Conservation (phyloP, 2,329 filamentous ascomycete genomes). For the Colletotrichum echinochloae region DNA sequence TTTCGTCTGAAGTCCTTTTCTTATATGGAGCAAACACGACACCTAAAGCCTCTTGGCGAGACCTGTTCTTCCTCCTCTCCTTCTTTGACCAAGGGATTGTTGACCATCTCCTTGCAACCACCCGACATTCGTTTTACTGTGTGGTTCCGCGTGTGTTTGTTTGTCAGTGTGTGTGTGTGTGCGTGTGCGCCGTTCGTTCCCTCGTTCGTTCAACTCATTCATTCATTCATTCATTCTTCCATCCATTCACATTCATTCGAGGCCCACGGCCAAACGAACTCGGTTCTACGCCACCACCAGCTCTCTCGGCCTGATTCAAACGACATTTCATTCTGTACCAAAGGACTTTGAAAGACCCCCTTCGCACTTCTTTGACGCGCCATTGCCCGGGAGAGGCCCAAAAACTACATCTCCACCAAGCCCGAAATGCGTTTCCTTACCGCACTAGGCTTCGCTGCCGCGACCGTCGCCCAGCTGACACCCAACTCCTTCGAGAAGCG, state of each 20-base stretch:
- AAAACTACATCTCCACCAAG: background rate
- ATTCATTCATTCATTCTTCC: constrained; percentile 37
- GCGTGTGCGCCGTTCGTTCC: constrained; percentile 26
- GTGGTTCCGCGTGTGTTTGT: background rate
- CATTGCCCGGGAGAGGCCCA: too few species aligned
- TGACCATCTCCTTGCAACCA: constrained; percentile 37
- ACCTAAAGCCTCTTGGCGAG: background rate
- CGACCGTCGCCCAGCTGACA: constrained; percentile 41
- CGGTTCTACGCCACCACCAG: background rate
- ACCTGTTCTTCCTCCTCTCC: constrained; percentile 7
- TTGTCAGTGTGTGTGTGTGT: background rate
- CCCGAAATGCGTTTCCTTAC: constrained; percentile 23
- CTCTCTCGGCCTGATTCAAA: background rate
- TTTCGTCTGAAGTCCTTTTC: constrained; percentile 17
- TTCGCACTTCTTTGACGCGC: too few species aligned
- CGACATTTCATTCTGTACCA: constrained; percentile 26
- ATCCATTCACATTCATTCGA: constrained; percentile 34
- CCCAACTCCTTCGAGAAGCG: constrained; percentile 47
- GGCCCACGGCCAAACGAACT: constrained; percentile 16
- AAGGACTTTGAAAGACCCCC: constrained; percentile 28
- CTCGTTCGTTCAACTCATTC: background rate
- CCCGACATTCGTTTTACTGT: constrained; percentile 33
- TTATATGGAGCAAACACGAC: constrained; percentile 34
- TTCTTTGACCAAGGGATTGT: constrained; percentile 37
- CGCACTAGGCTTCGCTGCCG: constrained; percentile 32